A percentile compares a stretch with the other conserved stretches of the same genome.
phyloP scores from a whole-genome alignment of 768 basidiomycete species.

The Pleurotus pulmonarius region DNA sequence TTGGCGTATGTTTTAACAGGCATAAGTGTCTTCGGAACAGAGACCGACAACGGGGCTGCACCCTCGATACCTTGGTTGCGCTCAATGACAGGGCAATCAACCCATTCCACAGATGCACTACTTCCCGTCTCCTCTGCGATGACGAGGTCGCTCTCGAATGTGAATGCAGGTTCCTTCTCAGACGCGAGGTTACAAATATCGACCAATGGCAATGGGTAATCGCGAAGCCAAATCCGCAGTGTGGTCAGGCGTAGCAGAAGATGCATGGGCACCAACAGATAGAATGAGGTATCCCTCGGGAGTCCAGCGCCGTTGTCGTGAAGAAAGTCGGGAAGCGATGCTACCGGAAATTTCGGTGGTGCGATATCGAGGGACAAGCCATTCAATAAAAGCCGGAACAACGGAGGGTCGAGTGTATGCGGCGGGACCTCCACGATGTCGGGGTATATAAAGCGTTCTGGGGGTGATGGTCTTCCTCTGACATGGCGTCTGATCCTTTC shows the following conservation, averaged over 20 bases:
- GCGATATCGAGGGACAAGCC: slow-evolving; percentile 54
- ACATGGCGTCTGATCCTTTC: slow-evolving; percentile 41
- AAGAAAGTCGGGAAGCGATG: slow-evolving; percentile 59
- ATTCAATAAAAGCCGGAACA: slow-evolving; percentile 64
- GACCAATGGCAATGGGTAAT: slow-evolving; percentile 87
- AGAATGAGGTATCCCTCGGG: slow-evolving; percentile 67
- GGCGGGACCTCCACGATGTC: slow-evolving; percentile 41
- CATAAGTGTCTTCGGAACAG: slow-evolving; percentile 89
- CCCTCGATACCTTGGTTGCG: slow-evolving; percentile 47
- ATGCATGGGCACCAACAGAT: slow-evolving; percentile 81
- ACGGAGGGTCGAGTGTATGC: slow-evolving; percentile 46
- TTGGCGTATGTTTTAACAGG: slow-evolving; percentile 90
- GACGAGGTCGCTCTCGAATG: slow-evolving; percentile 75
- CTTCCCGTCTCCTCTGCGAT: slow-evolving; percentile 85
- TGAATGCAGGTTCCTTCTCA: slow-evolving; percentile 40
- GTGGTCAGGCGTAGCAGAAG: slow-evolving; percentile 63
- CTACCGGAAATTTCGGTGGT: slow-evolving; percentile 55
- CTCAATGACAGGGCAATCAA: slow-evolving; percentile 64
- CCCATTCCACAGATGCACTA: slow-evolving; percentile 63
- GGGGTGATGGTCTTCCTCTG: slow-evolving; percentile 29
- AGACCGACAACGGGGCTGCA: slow-evolving; percentile 49
- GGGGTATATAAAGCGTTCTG: slow-evolving; percentile 28
- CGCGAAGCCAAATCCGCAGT: slow-evolving; percentile 65
- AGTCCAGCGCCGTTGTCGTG: slow-evolving; percentile 63
- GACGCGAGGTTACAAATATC: slow-evolving; percentile 54